Evolutionary conservation across 441 rosid genomes (phyloP), one percentile per base, ranked within the genome.

Genomic region (Melastoma candidum): DNA sequence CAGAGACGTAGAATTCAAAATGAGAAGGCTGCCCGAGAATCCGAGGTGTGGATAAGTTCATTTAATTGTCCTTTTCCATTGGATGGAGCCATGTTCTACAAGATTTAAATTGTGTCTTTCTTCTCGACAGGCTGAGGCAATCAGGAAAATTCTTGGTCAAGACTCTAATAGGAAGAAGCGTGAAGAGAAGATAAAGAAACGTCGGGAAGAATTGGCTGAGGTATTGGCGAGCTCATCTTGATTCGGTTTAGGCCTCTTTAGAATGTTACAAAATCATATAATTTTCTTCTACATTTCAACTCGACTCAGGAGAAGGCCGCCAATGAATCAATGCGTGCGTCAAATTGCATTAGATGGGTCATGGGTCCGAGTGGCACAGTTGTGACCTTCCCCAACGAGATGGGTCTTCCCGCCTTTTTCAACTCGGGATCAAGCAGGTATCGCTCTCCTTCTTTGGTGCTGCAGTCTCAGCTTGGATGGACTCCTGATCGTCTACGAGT

Each of bases 81-180:
- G 0, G 29, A 13, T 27, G 7, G 60, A 44, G 25, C 51, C 57
- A 47, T 46, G 44, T 17, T 12, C 44, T 17, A 51, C 45, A n/a
- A 51, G 32, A 45, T 17, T 44, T 53, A 45, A 36, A 26, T 55
- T 32, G 26, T 27, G 8, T 32, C 27, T 45, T 52, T 17, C 2
- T 29, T 48, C 58, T 56, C 54, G 63, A 59, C 69, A 88, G 97
- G 95, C 83, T 39, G 95, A 81, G 72, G 98, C 98, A 58, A 88
- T 88, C 27, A 73, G 84, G 59, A 93, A 85, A 80, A 86, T 93
- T 64, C 97, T 88, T 10, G 95, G 97, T 54, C 98, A 88, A 77
- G 97, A 84, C 72, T 89, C 98, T 24, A 72, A 63, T 68, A 71
- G 97, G 77, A 86, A 86, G 90, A 93, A 89, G 65, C 83, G 86